Conservation (phyloP, 495 filamentous ascomycete species). For the Neurospora sp. region DNA sequence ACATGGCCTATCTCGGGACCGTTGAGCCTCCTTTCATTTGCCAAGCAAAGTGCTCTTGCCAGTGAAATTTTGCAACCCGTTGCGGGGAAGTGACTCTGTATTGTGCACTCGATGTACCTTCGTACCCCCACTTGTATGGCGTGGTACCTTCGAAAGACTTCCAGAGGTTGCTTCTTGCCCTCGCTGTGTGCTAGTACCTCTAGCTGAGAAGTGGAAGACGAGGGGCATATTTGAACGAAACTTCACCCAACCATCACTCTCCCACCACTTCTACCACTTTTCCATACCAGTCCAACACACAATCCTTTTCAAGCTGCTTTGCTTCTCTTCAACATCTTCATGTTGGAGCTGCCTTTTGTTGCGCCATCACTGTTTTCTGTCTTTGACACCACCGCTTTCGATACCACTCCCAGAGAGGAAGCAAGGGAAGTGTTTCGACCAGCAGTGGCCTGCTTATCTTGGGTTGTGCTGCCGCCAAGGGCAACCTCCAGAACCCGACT, state of each 20-base stretch:
- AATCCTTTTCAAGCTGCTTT: background rate
- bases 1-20: background rate
- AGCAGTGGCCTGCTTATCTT: conserved; percentile 13
- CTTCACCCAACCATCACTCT: background rate
- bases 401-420: conserved; percentile 10
- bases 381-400: background rate
- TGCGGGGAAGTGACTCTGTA: background rate
- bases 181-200: background rate
- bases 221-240: background rate
- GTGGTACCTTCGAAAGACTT: background rate
- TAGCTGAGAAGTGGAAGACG: background rate
- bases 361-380: background rate
- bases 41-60: background rate
- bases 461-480: conserved; percentile 19
- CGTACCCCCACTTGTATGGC: background rate
- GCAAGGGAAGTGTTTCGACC: conserved; percentile 15
- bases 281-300: background rate
- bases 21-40: background rate
- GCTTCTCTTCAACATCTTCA: background rate
- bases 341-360: background rate
- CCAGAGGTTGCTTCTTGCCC: background rate
- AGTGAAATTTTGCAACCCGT: background rate
- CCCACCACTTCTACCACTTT: background rate
- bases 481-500: conserved; percentile 11
- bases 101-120: background rate